A percentile compares a stretch with the other conserved stretches of the same genome.
Conservation (phyloP, 2,329 filamentous ascomycete species). For the Penicillium sp. region DNA sequence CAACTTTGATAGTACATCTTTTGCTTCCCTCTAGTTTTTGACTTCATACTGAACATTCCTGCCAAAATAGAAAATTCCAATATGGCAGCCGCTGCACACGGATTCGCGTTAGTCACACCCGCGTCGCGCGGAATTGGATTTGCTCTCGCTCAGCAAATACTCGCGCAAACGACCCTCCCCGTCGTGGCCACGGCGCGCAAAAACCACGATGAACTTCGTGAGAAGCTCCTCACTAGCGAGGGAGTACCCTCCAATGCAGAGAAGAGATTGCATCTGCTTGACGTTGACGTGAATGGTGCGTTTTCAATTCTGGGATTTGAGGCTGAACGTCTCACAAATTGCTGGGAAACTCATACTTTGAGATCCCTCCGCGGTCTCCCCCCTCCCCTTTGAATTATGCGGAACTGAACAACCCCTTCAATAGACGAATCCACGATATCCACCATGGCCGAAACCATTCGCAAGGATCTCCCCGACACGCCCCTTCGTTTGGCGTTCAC, state of each 20-base stretch:
- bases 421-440: conserved; percentile 59
- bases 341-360: no score
- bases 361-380: not conserved
- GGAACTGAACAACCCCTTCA: not conserved
- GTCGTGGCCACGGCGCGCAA: conserved; percentile 56
- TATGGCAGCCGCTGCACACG: conserved; percentile 12
- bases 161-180: conserved; percentile 51
- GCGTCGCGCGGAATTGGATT: conserved; percentile 60
- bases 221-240: conserved; percentile 47
- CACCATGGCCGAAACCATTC: conserved; percentile 50
- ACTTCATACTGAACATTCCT: not conserved
- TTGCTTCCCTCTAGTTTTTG: no score
- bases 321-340: no score
- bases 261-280: conserved; percentile 46
- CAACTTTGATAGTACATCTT: no score
- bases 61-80: not conserved
- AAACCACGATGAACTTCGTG: conserved; percentile 45
- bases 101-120: conserved; percentile 44
- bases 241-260: conserved; percentile 36
- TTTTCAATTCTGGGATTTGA: no score
- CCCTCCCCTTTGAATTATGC: no score
- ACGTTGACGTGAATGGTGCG: conserved; percentile 54
- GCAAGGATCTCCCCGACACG: conserved; percentile 47
- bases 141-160: conserved; percentile 53
- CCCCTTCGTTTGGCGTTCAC: conserved; percentile 65